phyloP scores from a whole-genome alignment of 257 asterid genomes.

The Solanum gandarillasii region DNA sequence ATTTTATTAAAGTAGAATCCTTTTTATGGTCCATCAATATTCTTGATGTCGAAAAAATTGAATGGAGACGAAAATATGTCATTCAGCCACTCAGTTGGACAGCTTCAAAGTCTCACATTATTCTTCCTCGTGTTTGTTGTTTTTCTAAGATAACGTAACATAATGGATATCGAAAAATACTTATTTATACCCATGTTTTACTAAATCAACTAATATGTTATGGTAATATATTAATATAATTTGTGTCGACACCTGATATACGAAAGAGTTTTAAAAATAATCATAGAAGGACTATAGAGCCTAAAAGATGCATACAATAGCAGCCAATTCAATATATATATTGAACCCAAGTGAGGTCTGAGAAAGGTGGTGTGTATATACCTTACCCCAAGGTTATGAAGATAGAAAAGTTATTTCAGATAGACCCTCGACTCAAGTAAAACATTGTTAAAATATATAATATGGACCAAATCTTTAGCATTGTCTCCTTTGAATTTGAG shows the following conservation, averaged over 20 bases:
- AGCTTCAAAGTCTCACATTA: not conserved
- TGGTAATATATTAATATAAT: not conserved
- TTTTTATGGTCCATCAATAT: not conserved
- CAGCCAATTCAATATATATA: not conserved
- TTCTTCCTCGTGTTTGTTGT: not conserved
- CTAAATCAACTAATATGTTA: not conserved
- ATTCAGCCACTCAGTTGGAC: not conserved
- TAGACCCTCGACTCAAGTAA: not conserved
- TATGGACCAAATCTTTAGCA: not conserved
- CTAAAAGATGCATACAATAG: not conserved
- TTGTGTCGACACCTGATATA: not conserved
- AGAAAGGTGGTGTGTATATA: not conserved
- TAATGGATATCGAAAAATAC: not conserved
- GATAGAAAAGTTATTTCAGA: too few relatives aligned
- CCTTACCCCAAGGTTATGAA: too few relatives aligned
- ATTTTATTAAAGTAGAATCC: not conserved
- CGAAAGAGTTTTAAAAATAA: not conserved
- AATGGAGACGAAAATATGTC: not conserved
- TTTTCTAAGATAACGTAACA: not conserved
- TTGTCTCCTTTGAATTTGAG: not conserved
- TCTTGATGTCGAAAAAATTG: not conserved
- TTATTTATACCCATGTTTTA: not conserved
- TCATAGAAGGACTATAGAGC: not conserved
- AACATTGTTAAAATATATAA: not conserved
- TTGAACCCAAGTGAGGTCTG: not conserved